Base-by-base conservation (phyloP, 2,329 filamentous ascomycete genomes). In the Colletotrichum graminicola region DNA sequence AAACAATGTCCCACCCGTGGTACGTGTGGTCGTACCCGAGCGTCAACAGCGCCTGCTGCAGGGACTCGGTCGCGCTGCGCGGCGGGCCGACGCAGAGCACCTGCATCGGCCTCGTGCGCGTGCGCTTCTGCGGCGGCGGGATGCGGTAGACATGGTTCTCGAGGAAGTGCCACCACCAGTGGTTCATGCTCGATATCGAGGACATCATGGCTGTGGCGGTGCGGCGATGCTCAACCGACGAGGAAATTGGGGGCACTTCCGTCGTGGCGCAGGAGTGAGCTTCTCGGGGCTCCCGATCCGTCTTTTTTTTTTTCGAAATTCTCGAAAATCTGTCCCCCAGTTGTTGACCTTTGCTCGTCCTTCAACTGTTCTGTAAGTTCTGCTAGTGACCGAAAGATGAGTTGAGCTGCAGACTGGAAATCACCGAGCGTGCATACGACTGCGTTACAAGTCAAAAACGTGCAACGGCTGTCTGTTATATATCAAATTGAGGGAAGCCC, bases 1-100 rank as follows among this genome's bases (percentile, higher is more conserved):
- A 78, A 11, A 79, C 67, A 39, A 78, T 76, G 62, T 82, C 79
- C 77, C 77, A 81, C 21, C 78, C 80, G 67, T 80, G 77, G 54
- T 77, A 78, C 7, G 78, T 80, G 68, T 80, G 75, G 63, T 81
- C 76, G 47, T 81, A 78, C 12, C 76, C 77, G 2, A 81, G 75
- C 16, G 59, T 74, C 8, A 78, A 63, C 0, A 81, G 75, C 12
- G 77, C 80, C 8, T 78, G 74, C 61, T 79, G 80, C 1, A 82
- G 76, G 1, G 80, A 81, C 55, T 81, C 80, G 29, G 80, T 81
- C 21, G 73, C 79, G n/a, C 75, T 76, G 23, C 79, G 78, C 5
- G 80, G 79, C 5, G 76, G 68, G 18, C 80, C 79, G 32, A 81
- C 77, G 65, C 78, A 80, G 5, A 82, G 69, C 7, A 81, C 77